Evolutionary conservation across 768 basidiomycete species (phyloP).

Genomic region (Boletus reticuloceps): DNA sequence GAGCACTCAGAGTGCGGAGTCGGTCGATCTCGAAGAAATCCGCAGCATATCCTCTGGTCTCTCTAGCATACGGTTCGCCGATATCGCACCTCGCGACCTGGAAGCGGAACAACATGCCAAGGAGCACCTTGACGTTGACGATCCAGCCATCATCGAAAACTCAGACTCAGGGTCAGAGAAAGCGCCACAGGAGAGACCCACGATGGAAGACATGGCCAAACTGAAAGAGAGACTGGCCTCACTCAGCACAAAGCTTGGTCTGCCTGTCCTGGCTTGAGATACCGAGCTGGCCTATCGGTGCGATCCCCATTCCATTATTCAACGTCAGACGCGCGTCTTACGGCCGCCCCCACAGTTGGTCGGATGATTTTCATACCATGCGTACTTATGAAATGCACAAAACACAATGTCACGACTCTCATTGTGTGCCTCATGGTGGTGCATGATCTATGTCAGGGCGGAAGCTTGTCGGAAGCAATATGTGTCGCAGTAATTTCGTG

Average conservation of each 20-base stretch:
- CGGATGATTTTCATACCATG: not conserved
- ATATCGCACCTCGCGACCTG: slow-evolving; percentile 71
- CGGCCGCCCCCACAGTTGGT: not conserved
- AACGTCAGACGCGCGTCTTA: not conserved
- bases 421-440: slow-evolving; percentile 1
- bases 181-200: slow-evolving; percentile 26
- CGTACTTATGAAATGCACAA: not conserved
- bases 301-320: not conserved
- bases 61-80: slow-evolving; percentile 58
- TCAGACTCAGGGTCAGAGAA: slow-evolving; percentile 35
- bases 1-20: slow-evolving; percentile 24
- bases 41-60: slow-evolving; percentile 57
- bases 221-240: slow-evolving; percentile 37
- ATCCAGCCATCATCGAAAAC: slow-evolving; percentile 31
- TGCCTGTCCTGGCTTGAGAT: slow-evolving; percentile 21
- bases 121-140: slow-evolving; percentile 50
- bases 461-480: not conserved
- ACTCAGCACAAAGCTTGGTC: slow-evolving; percentile 32
- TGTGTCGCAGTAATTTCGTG: not conserved
- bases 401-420: not conserved
- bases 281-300: not conserved
- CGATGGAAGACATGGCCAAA: slow-evolving; percentile 38
- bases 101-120: slow-evolving; percentile 78
- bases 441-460: not conserved
- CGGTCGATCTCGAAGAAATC: slow-evolving; percentile 38